Evolutionary conservation across 2,329 filamentous ascomycete species (phyloP).

Genomic region (Hirsutella rhossiliensis): DNA sequence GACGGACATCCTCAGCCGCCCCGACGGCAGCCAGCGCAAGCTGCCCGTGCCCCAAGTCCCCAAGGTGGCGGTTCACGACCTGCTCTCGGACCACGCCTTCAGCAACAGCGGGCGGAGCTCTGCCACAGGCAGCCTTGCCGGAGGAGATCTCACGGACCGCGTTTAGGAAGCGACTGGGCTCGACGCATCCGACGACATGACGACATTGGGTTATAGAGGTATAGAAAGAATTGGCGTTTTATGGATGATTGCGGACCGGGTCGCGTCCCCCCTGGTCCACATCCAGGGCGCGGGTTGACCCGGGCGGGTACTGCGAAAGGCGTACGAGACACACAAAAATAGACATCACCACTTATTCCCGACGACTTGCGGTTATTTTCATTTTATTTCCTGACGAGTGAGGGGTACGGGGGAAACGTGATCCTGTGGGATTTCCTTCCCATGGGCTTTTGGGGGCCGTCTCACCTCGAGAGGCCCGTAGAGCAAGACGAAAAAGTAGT

Average conservation of each 20-base stretch:
- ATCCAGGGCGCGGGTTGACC: conserved; percentile 8
- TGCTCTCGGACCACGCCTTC: conserved; percentile 57
- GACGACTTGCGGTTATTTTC: neutral
- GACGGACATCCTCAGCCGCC: conserved; percentile 82
- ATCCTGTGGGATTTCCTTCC: no score
- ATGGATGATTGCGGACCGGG: conserved; percentile 10
- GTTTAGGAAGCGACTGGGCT: conserved; percentile 19
- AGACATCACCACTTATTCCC: conserved; percentile 8
- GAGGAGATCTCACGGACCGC: conserved; percentile 53
- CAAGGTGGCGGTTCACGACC: conserved; percentile 77
- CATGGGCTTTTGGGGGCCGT: no score
- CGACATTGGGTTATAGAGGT: conserved; percentile 26
- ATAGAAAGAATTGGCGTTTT: conserved; percentile 28
- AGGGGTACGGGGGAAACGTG: no score
- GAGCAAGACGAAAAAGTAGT: no score
- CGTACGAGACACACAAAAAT: conserved; percentile 7
- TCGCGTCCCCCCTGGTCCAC: conserved; percentile 1
- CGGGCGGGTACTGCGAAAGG: conserved; percentile 3
- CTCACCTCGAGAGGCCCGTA: no score
- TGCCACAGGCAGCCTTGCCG: conserved; percentile 64
- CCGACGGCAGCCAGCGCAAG: conserved; percentile 81
- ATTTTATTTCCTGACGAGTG: no score
- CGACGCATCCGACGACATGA: conserved; percentile 22
- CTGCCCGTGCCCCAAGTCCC: conserved; percentile 84
- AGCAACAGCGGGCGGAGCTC: conserved; percentile 68